Conservation (phyloP, 129 eudicot genomes). For the Chrysanthemum seticuspe region DNA sequence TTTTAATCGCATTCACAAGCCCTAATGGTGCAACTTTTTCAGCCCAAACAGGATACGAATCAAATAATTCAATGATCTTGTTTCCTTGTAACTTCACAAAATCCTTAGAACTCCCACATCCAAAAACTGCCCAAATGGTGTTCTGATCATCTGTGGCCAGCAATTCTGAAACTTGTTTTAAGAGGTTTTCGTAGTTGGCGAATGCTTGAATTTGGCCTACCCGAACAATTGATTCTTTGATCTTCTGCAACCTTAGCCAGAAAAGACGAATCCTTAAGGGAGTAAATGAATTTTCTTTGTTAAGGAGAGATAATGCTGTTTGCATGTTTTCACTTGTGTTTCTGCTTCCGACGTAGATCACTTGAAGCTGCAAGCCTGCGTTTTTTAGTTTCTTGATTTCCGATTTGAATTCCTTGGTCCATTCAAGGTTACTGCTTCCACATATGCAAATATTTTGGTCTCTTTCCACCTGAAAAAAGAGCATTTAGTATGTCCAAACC, state of each 20-base stretch:
- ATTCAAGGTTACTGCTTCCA: conserved; percentile 56
- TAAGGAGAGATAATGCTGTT: conserved; percentile 32
- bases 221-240: conserved; percentile 40
- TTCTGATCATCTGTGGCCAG: conserved; percentile 30
- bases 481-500: conserved; percentile 9
- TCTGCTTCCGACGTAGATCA: conserved; percentile 63
- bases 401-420: conserved; percentile 61
- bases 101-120: conserved; percentile 42
- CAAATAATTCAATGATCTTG: conserved; percentile 28
- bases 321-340: conserved; percentile 36
- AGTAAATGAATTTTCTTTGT: conserved; percentile 41
- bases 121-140: conserved; percentile 55
- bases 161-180: conserved; percentile 40
- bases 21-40: conserved; percentile 42
- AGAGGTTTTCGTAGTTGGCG: conserved; percentile 26
- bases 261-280: conserved; percentile 38
- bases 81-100: conserved; percentile 43
- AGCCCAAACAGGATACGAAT: conserved; percentile 38
- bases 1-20: conserved; percentile 52
- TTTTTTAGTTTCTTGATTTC: conserved; percentile 41
- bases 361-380: conserved; percentile 50
- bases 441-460: conserved; percentile 58
- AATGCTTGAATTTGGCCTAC: conserved; percentile 25
- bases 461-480: conserved; percentile 47
- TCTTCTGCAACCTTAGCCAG: conserved; percentile 69